Evolutionary conservation across 2,329 filamentous ascomycete genomes (phyloP).

Genomic region (Colletotrichum salicis): DNA sequence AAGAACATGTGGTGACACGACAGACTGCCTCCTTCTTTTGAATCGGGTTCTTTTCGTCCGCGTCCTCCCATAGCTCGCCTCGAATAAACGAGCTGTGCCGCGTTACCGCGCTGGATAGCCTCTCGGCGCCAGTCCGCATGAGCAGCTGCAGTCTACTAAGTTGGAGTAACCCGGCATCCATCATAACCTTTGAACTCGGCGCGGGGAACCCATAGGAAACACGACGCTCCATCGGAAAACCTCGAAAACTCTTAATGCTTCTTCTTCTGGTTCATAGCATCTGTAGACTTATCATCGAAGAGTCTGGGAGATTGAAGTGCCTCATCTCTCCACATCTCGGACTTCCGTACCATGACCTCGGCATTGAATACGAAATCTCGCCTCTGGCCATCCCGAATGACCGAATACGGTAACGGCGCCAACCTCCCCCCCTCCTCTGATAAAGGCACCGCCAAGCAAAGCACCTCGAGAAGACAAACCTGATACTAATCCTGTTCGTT

Average conservation of each 20-base stretch:
- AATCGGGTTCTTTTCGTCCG: not conserved
- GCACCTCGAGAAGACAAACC: conserved; percentile 6
- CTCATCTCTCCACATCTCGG: not conserved
- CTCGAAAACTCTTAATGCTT: not conserved
- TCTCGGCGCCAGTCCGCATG: not conserved
- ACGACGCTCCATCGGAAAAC: too few species aligned
- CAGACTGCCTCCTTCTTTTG: not conserved
- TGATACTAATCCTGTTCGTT: not conserved
- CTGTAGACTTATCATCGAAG: not conserved
- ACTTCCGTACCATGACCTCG: conserved; percentile 18
- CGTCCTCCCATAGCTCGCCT: not conserved
- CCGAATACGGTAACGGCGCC: not conserved
- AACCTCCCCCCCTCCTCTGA: not conserved
- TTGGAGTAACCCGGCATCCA: not conserved
- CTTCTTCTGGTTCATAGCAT: not conserved
- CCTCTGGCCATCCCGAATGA: conserved; percentile 20
- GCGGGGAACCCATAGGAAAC: too few species aligned
- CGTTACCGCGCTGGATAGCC: not conserved
- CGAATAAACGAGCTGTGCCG: conserved; percentile 1
- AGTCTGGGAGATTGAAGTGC: not conserved
- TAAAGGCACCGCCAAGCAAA: conserved; percentile 10
- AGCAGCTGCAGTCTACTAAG: not conserved
- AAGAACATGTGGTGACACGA: not conserved
- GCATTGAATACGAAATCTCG: conserved; percentile 12
- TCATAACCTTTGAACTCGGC: too few species aligned